Conservation (phyloP, 1,139 yeast species). For the Scheffersomyces parashehatae region DNA sequence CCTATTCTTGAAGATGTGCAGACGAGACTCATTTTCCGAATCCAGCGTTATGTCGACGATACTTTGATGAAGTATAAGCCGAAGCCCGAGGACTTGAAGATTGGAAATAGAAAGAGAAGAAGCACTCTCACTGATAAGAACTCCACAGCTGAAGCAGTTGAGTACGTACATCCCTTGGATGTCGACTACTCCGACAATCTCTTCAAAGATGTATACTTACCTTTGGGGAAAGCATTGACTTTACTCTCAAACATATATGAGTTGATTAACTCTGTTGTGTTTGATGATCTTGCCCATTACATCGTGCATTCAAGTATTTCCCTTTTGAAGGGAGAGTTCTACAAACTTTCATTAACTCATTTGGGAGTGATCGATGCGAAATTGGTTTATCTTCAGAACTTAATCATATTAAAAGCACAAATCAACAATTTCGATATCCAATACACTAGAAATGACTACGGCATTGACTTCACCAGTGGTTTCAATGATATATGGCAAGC, state of each 20-base stretch:
- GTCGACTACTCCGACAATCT: constrained; percentile 40
- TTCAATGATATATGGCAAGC: constrained; percentile 57
- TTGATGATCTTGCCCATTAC: constrained; percentile 87
- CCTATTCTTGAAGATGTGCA: constrained; percentile 80
- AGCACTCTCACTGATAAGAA: background rate
- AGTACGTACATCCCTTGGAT: constrained; percentile 20
- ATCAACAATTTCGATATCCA: constrained; percentile 81
- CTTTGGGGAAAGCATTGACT: constrained; percentile 69
- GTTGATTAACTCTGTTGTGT: constrained; percentile 70
- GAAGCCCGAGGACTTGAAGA: constrained; percentile 62
- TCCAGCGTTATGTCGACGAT: constrained; percentile 70
- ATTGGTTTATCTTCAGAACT: constrained; percentile 69
- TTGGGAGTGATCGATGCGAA: constrained; percentile 57
- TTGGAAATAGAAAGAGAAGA: constrained; percentile 18
- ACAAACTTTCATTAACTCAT: constrained; percentile 38
- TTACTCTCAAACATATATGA: constrained; percentile 79
- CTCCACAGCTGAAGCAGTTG: background rate
- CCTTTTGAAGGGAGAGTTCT: constrained; percentile 54
- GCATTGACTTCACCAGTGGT: constrained; percentile 77
- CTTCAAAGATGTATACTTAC: constrained; percentile 65
- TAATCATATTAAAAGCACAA: constrained; percentile 69
- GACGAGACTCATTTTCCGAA: constrained; percentile 73
- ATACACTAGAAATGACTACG: constrained; percentile 67
- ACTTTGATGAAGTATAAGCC: constrained; percentile 70
- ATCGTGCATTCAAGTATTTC: constrained; percentile 77